Percentiles rank a stretch among this genome's conserved stretches.
phyloP scores from a whole-genome alignment of 225 moss, liverwort and hornwort genomes.

The Physcomitrellopsis africana region DNA sequence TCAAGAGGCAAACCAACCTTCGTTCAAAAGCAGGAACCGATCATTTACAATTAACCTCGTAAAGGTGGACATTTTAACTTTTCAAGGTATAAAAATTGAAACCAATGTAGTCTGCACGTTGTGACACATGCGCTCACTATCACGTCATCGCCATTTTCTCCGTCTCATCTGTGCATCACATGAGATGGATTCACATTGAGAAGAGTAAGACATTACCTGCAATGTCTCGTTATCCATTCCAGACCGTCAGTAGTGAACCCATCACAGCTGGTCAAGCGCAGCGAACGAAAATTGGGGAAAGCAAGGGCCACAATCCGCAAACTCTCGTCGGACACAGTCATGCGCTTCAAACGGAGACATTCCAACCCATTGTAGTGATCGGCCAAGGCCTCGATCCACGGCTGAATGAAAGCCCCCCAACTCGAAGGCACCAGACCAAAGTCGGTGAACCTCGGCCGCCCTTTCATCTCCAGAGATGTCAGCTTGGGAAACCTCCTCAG shows the following conservation, averaged over 20 bases:
- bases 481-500: constrained; percentile 76
- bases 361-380: constrained; percentile 77
- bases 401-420: constrained; percentile 83
- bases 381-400: constrained; percentile 80
- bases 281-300: constrained; percentile 74
- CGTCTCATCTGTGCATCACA: constrained; percentile 1
- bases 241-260: constrained; percentile 90
- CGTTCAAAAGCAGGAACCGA: too few relatives aligned
- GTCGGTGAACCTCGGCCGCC: constrained; percentile 81
- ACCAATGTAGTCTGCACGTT: not conserved
- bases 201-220: constrained; percentile 49
- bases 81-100: not conserved
- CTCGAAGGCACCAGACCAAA: constrained; percentile 77
- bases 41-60: too few relatives aligned
- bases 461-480: constrained; percentile 79
- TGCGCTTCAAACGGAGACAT: constrained; percentile 85
- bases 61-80: not conserved
- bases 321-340: constrained; percentile 80
- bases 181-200: not conserved
- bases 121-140: not conserved
- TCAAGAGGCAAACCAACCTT: too few relatives aligned
- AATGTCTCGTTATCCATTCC: constrained; percentile 59
- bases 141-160: not conserved
- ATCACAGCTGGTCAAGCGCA: constrained; percentile 76
- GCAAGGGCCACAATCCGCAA: constrained; percentile 49